Base-by-base conservation (phyloP, 208 protist genomes). In the Pavlovales sp. region DNA sequence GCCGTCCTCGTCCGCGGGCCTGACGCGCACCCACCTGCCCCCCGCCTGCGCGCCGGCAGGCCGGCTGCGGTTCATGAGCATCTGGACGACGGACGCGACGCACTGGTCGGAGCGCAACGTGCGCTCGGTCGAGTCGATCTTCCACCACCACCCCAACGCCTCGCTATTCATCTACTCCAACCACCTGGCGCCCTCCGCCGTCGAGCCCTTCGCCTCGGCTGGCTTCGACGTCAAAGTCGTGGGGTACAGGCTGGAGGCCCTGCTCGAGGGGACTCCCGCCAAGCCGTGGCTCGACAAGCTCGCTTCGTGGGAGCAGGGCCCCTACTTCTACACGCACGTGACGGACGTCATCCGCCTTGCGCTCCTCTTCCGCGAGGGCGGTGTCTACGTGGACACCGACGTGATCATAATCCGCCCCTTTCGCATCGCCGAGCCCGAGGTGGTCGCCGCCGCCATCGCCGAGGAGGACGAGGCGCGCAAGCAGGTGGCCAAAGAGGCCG, bases 361-460 rank as follows among this genome's bases (percentile, higher is more conserved):
- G 22, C 79, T 84, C 11, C 79, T 84, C 42, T 84, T 36, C 42
- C 10, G 32, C 11, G 79, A 84, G 8, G 79, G 79, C 79, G 79
- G 79, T 42, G 79, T 84, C 7, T 84, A 84, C 79, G 10, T 84
- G 30, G 79, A 84, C 79, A 40, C 44, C n/a, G 79, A 84, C 42
- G 79, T 84, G 42, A 4, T 84, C 11, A 2, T 67, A 2, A 11
- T 67, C 28, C 40, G 44, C 32, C 79, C 79, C 8, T 32, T 80
- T 37, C n/a, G n/a, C n/a, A n/a, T n/a, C n/a, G n/a, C n/a, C n/a
- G n/a, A n/a, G n/a, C 5, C 20, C 44, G 44, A n/a, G 22, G 18
- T 10, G 57, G 32, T 8, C 57, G 26, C 57, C 2, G 57, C 57
- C 14, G 57, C 57, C 18, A 4, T 28, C 22, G 14, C 26, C 1